These are phyloP conservation scores for Gaultheria prostrata DNA, from an alignment of 148 eudicot species.

Conservation along the genomic window DNA sequence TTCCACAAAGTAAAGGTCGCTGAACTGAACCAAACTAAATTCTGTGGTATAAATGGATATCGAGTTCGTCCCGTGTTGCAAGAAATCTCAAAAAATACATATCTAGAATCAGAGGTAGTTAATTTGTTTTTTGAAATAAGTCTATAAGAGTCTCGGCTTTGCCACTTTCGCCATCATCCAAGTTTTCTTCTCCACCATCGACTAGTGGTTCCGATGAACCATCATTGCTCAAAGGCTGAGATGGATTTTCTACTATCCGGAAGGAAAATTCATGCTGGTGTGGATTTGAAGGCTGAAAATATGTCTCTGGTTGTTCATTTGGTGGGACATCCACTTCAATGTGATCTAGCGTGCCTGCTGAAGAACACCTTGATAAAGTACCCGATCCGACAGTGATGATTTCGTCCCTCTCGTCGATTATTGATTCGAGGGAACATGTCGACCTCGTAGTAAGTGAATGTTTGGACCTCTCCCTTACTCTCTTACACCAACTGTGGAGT, in stretches of 20 bases:
- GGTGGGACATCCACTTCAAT: slow-evolving; percentile 32
- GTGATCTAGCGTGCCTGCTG: slow-evolving; percentile 55
- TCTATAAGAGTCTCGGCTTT: slow-evolving; percentile 50
- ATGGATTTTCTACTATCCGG: slow-evolving; percentile 45
- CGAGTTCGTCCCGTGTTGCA: not conserved
- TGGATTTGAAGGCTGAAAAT: slow-evolving; percentile 15
- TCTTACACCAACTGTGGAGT: slow-evolving; percentile 91
- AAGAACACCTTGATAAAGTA: slow-evolving; percentile 71
- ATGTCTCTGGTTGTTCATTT: slow-evolving; percentile 25
- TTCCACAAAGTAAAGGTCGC: not conserved
- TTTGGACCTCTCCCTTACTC: slow-evolving; percentile 79
- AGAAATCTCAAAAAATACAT: not conserved
- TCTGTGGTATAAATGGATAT: not conserved
- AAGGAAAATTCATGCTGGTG: slow-evolving; percentile 41
- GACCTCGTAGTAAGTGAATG: slow-evolving; percentile 71
- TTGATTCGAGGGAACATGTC: slow-evolving; percentile 58
- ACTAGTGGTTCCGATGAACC: slow-evolving; percentile 11
- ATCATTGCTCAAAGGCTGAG: slow-evolving; percentile 24
- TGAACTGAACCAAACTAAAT: not conserved
- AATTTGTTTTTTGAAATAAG: slow-evolving; percentile 48
- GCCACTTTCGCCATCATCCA: slow-evolving; percentile 25
- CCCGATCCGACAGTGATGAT: slow-evolving; percentile 70
- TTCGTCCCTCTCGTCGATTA: slow-evolving; percentile 81
- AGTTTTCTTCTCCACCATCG: slow-evolving; percentile 20
- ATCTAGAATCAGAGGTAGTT: not conserved